A percentile compares a stretch with the other conserved stretches of the same genome.
These are phyloP conservation scores for Ophiostoma sp. DNA, from an alignment of 2,329 filamentous ascomycete genomes.

Conservation along the genomic window DNA sequence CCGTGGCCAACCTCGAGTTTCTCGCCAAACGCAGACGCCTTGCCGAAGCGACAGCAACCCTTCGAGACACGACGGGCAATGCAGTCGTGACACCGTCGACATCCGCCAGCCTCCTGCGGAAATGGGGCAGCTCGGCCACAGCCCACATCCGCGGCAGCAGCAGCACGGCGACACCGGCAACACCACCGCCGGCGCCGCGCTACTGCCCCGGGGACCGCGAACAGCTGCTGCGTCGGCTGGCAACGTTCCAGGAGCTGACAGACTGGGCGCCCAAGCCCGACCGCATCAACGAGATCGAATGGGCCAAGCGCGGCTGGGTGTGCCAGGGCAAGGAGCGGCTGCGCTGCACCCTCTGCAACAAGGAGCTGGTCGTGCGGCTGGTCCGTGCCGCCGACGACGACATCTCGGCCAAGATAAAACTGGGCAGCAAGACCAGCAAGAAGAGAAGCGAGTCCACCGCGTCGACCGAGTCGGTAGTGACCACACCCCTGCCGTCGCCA, in stretches of 20 bases:
- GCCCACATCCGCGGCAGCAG: neutral
- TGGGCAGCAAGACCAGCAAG: neutral
- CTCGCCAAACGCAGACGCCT: slow-evolving; percentile 52
- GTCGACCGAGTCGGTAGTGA: slow-evolving; percentile 35
- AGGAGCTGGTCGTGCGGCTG: slow-evolving; percentile 76
- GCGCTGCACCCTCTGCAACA: slow-evolving; percentile 76
- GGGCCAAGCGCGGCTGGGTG: slow-evolving; percentile 90
- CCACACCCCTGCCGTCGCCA: slow-evolving; percentile 40
- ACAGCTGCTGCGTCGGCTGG: slow-evolving; percentile 72
- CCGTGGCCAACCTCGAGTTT: slow-evolving; percentile 37
- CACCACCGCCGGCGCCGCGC: slow-evolving; percentile 47
- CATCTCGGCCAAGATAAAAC: neutral
- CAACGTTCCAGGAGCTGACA: slow-evolving; percentile 85
- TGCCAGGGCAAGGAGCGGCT: slow-evolving; percentile 81
- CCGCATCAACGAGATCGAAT: slow-evolving; percentile 79
- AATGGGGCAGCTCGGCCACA: slow-evolving; percentile 9
- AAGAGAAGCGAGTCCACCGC: neutral
- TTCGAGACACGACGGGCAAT: slow-evolving; percentile 29
- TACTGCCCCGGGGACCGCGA: slow-evolving; percentile 84
- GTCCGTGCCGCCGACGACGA: slow-evolving; percentile 50
- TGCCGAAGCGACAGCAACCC: slow-evolving; percentile 32
- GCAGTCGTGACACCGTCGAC: slow-evolving; percentile 3
- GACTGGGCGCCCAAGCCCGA: slow-evolving; percentile 92
- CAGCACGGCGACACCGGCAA: neutral
- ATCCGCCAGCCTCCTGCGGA: neutral